Base-by-base conservation (phyloP, 495 filamentous ascomycete genomes). In the Penicillium chermesinum region DNA sequence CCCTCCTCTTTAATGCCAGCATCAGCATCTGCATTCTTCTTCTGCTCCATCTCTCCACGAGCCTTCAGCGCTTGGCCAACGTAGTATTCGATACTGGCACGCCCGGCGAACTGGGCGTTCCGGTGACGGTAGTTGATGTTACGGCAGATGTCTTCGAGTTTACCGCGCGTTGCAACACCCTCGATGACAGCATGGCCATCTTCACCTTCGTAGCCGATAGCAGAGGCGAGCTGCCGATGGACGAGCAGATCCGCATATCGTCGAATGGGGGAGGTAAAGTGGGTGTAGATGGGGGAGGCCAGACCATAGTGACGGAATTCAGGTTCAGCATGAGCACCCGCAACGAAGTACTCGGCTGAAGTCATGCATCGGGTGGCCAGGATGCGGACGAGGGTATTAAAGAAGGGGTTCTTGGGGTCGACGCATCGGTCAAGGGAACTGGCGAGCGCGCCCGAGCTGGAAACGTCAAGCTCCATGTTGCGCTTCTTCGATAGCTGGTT, bases 301-400 rank as follows among this genome's bases (percentile, higher is more conserved):
- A 98, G 78, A 48, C 93, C 94, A 67, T 98, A 98, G 66, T 98
- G 93, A 25, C 90, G 80, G 80, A 94, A 98, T 54, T 97, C 93
- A 1, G 88, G 82, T 63, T 91, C 90, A 0, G 89, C 80, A 61
- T 95, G 89, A 2, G 89, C 90, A 50, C 93, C 93, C 0, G 89
- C 82, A 69, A 87, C 90, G 71, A 97, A 97, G 74, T 98, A 98
- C 67, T 97, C 94, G 48, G 93, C 93, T 25, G 90, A 91, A 73
- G 94, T 95, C 94, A 98, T 97, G 81, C 93, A 98, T 21, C 93
- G 84, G 9, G 94, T 98, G 7, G 93, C 93, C 69, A 98, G 81
- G 70, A 98, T 95, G 54, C 93, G 89, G 59, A 97, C 79, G 10
- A 98, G 82, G 16, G 91, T 97, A 76, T 98, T 98, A 78, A 97